These are phyloP conservation scores for Lanmaoa pseudosensibilis DNA, from an alignment of 768 basidiomycete species.

Conservation along the genomic window DNA sequence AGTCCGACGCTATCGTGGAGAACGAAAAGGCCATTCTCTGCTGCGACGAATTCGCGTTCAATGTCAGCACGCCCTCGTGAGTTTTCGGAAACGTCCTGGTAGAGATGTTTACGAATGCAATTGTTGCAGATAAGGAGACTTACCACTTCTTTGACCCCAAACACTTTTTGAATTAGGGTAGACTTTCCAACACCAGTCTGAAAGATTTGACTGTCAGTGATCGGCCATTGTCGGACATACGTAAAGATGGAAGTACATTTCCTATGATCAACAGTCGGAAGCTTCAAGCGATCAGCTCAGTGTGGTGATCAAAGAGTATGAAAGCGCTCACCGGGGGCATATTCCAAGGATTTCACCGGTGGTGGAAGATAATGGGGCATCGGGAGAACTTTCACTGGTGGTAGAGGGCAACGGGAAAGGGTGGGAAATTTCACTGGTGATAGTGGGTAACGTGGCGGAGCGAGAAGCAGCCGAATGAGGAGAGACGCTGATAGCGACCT, in stretches of 20 bases:
- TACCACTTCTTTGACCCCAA: neutral
- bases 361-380: neutral
- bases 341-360: neutral
- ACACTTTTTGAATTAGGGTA: neutral
- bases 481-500: neutral
- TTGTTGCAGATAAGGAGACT: too few relatives aligned
- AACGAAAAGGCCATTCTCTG: neutral
- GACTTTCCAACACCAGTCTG: neutral
- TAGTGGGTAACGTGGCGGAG: neutral
- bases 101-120: neutral
- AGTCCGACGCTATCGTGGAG: neutral
- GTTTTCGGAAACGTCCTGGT: neutral
- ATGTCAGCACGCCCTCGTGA: neutral
- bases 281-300: neutral
- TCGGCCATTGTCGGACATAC: neutral
- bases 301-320: neutral
- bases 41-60: neutral
- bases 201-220: neutral
- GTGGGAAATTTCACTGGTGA: neutral
- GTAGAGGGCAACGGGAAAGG: neutral
- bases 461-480: too few relatives aligned
- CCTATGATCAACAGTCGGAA: neutral
- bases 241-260: neutral
- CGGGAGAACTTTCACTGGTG: neutral
- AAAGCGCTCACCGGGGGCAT: neutral